These are phyloP conservation scores for Stagonosporopsis rhizophila DNA, from an alignment of 2,329 filamentous ascomycete species.

Conservation along the genomic window DNA sequence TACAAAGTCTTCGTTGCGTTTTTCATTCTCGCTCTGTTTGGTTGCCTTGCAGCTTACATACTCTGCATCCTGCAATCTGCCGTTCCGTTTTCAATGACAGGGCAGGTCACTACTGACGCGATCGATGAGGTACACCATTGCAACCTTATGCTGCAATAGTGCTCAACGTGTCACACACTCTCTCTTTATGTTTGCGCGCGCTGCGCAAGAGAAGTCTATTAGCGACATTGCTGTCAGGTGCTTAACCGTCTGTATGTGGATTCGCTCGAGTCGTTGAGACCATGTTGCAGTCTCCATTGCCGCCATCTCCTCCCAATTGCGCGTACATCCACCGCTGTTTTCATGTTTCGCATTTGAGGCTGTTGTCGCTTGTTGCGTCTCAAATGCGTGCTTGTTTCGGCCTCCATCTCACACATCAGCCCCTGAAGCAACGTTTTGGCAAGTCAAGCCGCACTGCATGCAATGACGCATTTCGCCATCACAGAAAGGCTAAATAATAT, in stretches of 20 bases:
- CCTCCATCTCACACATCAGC: slow-evolving; percentile 4
- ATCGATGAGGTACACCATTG: not conserved
- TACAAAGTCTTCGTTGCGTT: too few relatives aligned
- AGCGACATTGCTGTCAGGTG: not conserved
- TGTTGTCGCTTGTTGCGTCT: slow-evolving; percentile 2
- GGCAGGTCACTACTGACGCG: not conserved
- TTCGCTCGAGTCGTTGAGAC: not conserved
- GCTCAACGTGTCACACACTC: not conserved
- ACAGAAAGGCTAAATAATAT: too few relatives aligned
- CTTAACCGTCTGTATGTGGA: not conserved
- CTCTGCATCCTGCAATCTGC: too few relatives aligned
- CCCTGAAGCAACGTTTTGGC: slow-evolving; percentile 2
- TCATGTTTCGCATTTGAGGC: slow-evolving; percentile 13
- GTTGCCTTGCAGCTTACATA: too few relatives aligned
- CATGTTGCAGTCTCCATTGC: not conserved
- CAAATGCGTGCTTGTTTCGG: slow-evolving; percentile 11
- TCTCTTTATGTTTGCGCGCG: not conserved
- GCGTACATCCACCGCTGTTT: not conserved
- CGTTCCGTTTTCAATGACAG: not conserved
- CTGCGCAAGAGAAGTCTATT: not conserved
- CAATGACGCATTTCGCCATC: not conserved
- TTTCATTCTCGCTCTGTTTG: too few relatives aligned
- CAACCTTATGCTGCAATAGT: not conserved
- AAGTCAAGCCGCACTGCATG: slow-evolving; percentile 7
- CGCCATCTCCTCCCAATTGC: not conserved